Percentiles rank a stretch among this genome's conserved stretches.
phyloP scores from a whole-genome alignment of 495 filamentous ascomycete species.

The Aspergillus conjunctus region DNA sequence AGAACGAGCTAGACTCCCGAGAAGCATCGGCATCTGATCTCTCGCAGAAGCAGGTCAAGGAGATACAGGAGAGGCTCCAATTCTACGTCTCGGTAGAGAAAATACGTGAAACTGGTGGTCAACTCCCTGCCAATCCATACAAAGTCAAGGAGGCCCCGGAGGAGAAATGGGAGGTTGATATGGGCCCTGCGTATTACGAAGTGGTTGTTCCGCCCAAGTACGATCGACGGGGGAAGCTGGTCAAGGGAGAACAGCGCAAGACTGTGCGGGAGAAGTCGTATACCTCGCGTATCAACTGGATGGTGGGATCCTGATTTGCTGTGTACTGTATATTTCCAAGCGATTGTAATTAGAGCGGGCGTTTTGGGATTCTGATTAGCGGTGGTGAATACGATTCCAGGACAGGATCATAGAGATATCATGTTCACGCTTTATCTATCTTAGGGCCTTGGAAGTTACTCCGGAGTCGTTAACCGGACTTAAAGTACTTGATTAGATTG shows the following conservation, averaged over 20 bases:
- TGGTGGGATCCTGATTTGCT: not conserved
- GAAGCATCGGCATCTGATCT: not conserved
- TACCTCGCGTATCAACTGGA: not conserved
- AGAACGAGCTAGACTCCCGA: not conserved
- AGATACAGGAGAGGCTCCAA: not conserved
- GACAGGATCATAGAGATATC: too few relatives aligned
- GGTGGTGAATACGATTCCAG: too few relatives aligned
- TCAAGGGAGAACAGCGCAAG: not conserved
- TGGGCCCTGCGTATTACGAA: not conserved
- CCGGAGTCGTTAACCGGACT: too few relatives aligned
- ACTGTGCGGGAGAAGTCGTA: not conserved
- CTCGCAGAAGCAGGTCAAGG: not conserved
- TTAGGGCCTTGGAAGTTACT: too few relatives aligned
- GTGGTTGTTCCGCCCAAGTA: not conserved
- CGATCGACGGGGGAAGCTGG: not conserved
- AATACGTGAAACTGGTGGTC: not conserved
- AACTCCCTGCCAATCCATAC: not conserved
- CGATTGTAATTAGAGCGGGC: too few relatives aligned
- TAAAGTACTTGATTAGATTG: too few relatives aligned
- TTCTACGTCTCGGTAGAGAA: not conserved
- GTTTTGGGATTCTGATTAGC: too few relatives aligned
- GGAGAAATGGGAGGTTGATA: not conserved
- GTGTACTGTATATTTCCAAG: not conserved
- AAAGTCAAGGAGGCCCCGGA: not conserved
- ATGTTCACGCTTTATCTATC: too few relatives aligned